Base-by-base conservation (phyloP, 345 rosid genomes). In the Arabidopsis thaliana region DNA sequence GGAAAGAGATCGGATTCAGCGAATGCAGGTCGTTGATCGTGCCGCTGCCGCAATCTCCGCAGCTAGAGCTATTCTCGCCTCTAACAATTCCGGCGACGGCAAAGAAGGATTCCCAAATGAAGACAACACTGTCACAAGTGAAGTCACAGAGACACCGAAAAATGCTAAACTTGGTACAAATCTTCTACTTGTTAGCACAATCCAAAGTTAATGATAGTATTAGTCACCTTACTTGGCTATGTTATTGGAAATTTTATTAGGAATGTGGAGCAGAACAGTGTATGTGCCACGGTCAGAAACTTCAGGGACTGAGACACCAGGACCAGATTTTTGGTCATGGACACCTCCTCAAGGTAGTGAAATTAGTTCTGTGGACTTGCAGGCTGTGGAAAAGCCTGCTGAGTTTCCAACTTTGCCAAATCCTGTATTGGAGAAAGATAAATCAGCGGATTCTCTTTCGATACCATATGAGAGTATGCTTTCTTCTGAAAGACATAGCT, bases 311-410 rank as follows among this genome's bases (percentile, higher is more conserved):
- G 81, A 58, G 71, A 84, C 87, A 25, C 96, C 97, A 28, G 96
- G 98, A 65, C 98, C 98, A 1, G 97, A 93, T 71, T 93, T 93
- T 82, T 93, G 97, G 98, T 88, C 96, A 7, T 89, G 98, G 98
- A 66, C 88, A 1, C 98, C 97, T 59, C 89, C 93, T 78, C 65
- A 78, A 40, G 78, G 42, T 12, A 74, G 59, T 33, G 85, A 78
- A 24, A 48, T 60, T 22, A 78, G 32, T 60, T 52, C 74, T 3
- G 37, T 49, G 12, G 76, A 75, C 23, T 55, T 83, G 76, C 77
- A 53, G 77, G 56, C 64, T 48, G 76, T 78, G 37, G 68, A 37
- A 16, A 64, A 80, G 55, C 32, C 91, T 69, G 58, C 78, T 2
- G 68, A 55, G 11, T 65, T 53, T 81, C 83, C 85, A n/a, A 24